These are phyloP conservation scores for Podosphaera fusca DNA, from an alignment of 2,329 filamentous ascomycete genomes.

Conservation along the genomic window DNA sequence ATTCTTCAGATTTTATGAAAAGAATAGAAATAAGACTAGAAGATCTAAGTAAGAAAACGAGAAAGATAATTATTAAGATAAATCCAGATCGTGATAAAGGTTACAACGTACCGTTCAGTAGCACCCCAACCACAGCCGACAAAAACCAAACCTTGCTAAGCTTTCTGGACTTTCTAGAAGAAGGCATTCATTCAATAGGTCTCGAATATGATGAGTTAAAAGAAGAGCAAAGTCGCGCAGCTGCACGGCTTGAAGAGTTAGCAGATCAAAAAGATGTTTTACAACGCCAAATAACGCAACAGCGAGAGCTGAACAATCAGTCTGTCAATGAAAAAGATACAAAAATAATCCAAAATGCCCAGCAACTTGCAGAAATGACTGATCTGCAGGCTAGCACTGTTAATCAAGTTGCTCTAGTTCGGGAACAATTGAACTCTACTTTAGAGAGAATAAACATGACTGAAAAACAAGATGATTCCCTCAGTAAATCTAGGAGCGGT, in stretches of 20 bases:
- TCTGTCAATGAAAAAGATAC: constrained; percentile 50
- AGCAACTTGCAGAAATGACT: constrained; percentile 27
- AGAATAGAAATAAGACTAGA: constrained; percentile 44
- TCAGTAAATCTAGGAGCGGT: too few relatives aligned
- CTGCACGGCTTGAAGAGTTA: constrained; percentile 45
- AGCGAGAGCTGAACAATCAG: constrained; percentile 76
- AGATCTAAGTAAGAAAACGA: constrained; percentile 40
- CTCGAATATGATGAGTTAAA: constrained; percentile 23
- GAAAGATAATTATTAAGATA: constrained; percentile 40
- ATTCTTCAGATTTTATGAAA: constrained; percentile 26
- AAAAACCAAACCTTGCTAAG: constrained; percentile 24
- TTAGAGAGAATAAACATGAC: constrained; percentile 16
- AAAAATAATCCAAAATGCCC: constrained; percentile 33
- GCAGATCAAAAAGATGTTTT: constrained; percentile 78
- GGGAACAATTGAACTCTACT: constrained; percentile 14
- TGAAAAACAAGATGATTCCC: neutral
- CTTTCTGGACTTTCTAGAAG: constrained; percentile 51
- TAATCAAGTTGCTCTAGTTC: constrained; percentile 14
- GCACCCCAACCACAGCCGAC: constrained; percentile 23
- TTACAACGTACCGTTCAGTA: constrained; percentile 9
- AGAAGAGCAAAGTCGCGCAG: constrained; percentile 8
- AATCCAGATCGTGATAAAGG: constrained; percentile 23
- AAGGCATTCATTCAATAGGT: constrained; percentile 35
- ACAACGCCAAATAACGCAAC: constrained; percentile 81
- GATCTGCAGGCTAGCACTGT: constrained; percentile 16